These are phyloP conservation scores for Cercospora canescens DNA, from an alignment of 2,329 filamentous ascomycete genomes.

Conservation along the genomic window DNA sequence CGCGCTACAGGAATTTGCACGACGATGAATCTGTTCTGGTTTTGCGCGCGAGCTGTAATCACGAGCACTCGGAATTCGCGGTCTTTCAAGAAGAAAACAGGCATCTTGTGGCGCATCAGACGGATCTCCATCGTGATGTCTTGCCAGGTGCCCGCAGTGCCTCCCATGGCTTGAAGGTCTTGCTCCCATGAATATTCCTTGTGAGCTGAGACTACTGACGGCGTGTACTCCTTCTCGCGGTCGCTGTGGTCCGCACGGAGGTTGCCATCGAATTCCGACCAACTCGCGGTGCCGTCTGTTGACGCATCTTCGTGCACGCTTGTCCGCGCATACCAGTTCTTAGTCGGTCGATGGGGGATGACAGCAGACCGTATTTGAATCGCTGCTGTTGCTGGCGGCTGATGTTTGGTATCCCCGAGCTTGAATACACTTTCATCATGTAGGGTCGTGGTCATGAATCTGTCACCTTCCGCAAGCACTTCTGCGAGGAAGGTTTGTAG, in stretches of 20 bases:
- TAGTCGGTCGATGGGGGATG: constrained; percentile 34
- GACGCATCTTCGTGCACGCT: constrained; percentile 60
- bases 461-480: constrained; percentile 59
- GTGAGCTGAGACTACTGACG: constrained; percentile 53
- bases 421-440: constrained; percentile 47
- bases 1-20: constrained; percentile 41
- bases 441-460: constrained; percentile 57
- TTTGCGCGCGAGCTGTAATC: constrained; percentile 47
- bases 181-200: constrained; percentile 12
- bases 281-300: constrained; percentile 57
- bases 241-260: constrained; percentile 60
- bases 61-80: constrained; percentile 69
- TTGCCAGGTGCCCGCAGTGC: constrained; percentile 25
- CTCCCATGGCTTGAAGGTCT: neutral
- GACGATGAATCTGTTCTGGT: constrained; percentile 33
- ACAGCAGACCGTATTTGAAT: constrained; percentile 54
- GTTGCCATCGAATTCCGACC: constrained; percentile 62
- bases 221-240: constrained; percentile 61
- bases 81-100: constrained; percentile 56
- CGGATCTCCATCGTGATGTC: constrained; percentile 49
- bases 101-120: constrained; percentile 67
- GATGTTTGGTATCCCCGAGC: constrained; percentile 51
- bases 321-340: constrained; percentile 65
- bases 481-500: constrained; percentile 54
- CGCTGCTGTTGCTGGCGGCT: constrained; percentile 50